A percentile compares a stretch with the other conserved stretches of the same genome.
These are phyloP conservation scores for Leccinum ponderosum DNA, from an alignment of 1,284 basidiomycete genomes.

Conservation along the genomic window DNA sequence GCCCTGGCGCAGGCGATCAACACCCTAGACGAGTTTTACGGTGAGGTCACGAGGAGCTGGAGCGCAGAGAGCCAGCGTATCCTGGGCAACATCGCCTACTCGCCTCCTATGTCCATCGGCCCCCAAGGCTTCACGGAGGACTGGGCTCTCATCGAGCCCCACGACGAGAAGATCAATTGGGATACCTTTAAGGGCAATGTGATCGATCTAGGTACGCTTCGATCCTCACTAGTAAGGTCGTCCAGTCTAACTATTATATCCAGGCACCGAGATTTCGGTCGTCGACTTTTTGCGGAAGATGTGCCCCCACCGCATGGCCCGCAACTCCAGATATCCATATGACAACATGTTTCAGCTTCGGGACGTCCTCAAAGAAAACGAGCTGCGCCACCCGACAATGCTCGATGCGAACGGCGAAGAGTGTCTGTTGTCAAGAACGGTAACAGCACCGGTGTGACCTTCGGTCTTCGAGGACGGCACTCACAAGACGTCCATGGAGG, in stretches of 20 bases:
- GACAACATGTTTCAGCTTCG: too few species aligned
- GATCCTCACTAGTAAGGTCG: too few species aligned
- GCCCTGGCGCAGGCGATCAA: neutral
- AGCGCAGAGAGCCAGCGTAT: neutral
- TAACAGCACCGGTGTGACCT: neutral
- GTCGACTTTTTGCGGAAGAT: too few species aligned
- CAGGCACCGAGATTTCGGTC: too few species aligned
- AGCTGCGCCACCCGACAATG: neutral
- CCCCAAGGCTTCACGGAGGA: neutral
- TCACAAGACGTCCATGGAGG: neutral
- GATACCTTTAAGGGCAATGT: neutral
- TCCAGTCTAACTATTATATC: too few species aligned
- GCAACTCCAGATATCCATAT: too few species aligned
- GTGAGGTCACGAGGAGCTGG: neutral
- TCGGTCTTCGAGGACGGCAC: conserved; percentile 3
- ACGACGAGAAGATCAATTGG: neutral
- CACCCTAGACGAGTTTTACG: neutral
- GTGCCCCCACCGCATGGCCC: too few species aligned
- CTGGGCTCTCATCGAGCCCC: neutral
- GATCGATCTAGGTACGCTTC: neutral
- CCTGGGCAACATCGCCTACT: neutral
- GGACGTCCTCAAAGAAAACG: neutral
- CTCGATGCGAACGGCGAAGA: neutral
- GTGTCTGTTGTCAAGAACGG: conserved; percentile 1
- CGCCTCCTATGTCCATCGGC: neutral